A percentile compares a stretch with the other conserved stretches of the same genome.
Conservation (phyloP, 306 rosid species). For the Cucumis cinereus region DNA sequence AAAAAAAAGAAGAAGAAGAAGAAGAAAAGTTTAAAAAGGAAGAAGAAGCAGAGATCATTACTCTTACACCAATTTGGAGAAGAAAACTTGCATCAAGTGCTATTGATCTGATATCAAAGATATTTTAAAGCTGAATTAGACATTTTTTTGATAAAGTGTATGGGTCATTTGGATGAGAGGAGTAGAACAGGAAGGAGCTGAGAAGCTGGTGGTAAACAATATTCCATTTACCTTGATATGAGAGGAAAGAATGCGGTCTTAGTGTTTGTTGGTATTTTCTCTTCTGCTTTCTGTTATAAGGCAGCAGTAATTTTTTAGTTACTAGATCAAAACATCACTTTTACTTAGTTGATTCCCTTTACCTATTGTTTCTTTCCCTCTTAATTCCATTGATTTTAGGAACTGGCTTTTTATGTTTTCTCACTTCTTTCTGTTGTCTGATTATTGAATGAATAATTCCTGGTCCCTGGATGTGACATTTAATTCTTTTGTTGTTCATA, state of each 20-base stretch:
- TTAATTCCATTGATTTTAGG: neutral
- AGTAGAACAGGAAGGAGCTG: neutral
- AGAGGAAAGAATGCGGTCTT: neutral
- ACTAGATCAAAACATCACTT: neutral
- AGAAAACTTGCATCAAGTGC: neutral
- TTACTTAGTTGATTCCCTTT: neutral
- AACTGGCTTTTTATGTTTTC: neutral
- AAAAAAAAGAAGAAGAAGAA: too few species aligned
- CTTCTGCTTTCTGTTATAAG: neutral
- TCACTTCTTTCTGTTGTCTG: neutral
- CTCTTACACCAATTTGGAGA: neutral
- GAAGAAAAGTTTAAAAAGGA: neutral
- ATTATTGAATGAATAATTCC: neutral
- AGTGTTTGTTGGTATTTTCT: neutral
- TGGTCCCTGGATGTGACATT: neutral
- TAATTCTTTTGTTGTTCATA: neutral
- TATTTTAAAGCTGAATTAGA: neutral
- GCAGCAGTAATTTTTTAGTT: neutral
- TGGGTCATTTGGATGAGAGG: neutral
- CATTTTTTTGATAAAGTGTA: neutral
- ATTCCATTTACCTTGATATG: neutral
- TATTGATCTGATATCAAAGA: neutral
- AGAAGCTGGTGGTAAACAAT: neutral
- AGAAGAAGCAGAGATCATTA: neutral
- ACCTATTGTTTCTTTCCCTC: neutral